Evolutionary conservation across 2,329 filamentous ascomycete genomes (phyloP), one percentile per base, ranked within the genome.

Genomic region (Fusarium palustre): DNA sequence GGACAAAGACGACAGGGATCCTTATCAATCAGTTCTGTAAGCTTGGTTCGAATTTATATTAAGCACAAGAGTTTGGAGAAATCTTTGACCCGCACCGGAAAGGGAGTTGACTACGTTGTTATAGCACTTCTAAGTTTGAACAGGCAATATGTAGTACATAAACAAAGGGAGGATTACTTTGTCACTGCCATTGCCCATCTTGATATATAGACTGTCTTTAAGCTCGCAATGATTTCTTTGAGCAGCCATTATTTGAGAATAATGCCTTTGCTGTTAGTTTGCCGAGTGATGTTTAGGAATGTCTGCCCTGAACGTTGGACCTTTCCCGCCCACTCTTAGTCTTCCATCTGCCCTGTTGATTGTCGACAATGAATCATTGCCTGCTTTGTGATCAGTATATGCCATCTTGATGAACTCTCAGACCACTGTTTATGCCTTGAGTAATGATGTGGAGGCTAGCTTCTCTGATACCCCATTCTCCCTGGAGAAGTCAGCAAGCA

Each of bases 1-100:
- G 62, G 42, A 48, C 38, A 60, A 45, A 60, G 30, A 28, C 10
- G 58, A 45, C 55, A 60, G 54, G 67, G 56, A 48, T 69, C 53
- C 59, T 68, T 69, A 69, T 64, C 66, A 68, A 69, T 69, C 66
- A 45, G 31, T 50, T 50, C 33, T 33, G 9, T 10, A 20, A 18
- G 33, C 16, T 28, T 60, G 55, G 34, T 55, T 25, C 22, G 39
- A 43, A 42, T 47, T 25, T 45, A 57, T 22, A 41, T 50, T 18
- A 50, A 39, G 48, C 10, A 50, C n/a, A 50, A 28, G 34, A 30
- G 33, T 12, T 50, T 50, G 33, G 28, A 28, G 30, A 22, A 46
- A 9, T 20, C 15, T 41, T 31, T 39, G 28, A 28, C 24, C 48
- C 25, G 24, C n/a, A 16, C 9, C 33, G 28, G 13, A 50, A 12